Conservation (phyloP, 2,329 filamentous ascomycete species). For the Didymella sp. region DNA sequence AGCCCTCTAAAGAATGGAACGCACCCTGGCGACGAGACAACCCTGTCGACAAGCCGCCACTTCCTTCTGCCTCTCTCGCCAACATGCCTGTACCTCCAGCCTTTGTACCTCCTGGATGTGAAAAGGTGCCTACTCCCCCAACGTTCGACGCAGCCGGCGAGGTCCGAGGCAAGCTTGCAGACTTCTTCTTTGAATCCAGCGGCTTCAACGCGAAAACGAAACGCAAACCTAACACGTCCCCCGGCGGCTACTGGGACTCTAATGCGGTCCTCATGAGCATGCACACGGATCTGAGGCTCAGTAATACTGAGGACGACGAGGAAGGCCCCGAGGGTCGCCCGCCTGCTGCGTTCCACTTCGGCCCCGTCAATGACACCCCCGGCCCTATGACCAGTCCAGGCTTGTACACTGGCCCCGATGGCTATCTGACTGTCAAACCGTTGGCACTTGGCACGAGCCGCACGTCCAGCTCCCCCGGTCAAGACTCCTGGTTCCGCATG, state of each 20-base stretch:
- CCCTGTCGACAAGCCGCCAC: not conserved
- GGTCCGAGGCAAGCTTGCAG: constrained; percentile 39
- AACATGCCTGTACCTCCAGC: constrained; percentile 31
- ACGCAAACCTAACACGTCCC: constrained; percentile 18
- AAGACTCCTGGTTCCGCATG: constrained; percentile 27
- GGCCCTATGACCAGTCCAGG: constrained; percentile 1
- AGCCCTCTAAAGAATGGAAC: not conserved
- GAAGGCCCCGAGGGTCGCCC: constrained; percentile 36
- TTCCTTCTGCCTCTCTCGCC: constrained; percentile 14
- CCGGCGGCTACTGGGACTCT: constrained; percentile 45
- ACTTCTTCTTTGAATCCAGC: constrained; percentile 45
- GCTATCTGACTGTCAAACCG: constrained; percentile 20
- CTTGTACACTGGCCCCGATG: constrained; percentile 9
- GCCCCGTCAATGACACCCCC: constrained; percentile 9
- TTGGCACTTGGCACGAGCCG: not conserved
- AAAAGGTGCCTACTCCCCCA: constrained; percentile 39
- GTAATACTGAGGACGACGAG: constrained; percentile 28
- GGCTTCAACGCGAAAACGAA: constrained; percentile 7
- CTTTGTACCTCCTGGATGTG: constrained; percentile 38
- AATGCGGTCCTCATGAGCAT: constrained; percentile 47
- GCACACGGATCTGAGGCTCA: constrained; percentile 21
- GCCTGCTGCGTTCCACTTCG: constrained; percentile 6
- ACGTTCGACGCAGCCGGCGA: constrained; percentile 31
- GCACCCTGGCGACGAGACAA: constrained; percentile 16
- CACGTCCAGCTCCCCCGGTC: not conserved